A percentile compares a stretch with the other conserved stretches of the same genome.
Conservation (phyloP, 2,329 filamentous ascomycete genomes). For the Colletotrichum acutatum region DNA sequence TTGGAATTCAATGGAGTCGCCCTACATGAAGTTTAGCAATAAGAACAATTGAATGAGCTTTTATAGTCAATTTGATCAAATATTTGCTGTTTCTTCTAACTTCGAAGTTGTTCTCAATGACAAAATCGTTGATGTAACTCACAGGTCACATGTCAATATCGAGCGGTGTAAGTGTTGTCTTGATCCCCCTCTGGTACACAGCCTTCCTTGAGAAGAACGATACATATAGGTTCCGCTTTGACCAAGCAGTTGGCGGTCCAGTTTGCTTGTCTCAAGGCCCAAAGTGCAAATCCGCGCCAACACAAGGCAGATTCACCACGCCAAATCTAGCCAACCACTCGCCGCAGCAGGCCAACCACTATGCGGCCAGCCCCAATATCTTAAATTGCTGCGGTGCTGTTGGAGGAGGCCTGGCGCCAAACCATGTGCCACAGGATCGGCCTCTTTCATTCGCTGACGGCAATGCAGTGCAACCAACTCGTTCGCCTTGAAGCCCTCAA, state of each 20-base stretch:
- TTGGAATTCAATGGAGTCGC: too few relatives aligned
- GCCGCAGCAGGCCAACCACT: neutral
- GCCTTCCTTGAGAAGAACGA: neutral
- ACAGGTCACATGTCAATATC: too few relatives aligned
- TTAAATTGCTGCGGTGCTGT: neutral
- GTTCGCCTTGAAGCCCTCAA: neutral
- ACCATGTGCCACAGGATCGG: neutral
- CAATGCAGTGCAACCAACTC: neutral
- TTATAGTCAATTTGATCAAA: too few relatives aligned
- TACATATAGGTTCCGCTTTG: neutral
- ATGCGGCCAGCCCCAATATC: slow-evolving; percentile 3
- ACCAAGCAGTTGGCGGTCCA: rapidly evolving
- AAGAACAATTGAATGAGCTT: too few relatives aligned
- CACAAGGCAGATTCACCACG: neutral
- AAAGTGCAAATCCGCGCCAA: neutral
- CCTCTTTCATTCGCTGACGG: neutral
- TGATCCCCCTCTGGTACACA: too few relatives aligned
- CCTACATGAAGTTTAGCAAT: too few relatives aligned
- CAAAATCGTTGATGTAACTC: too few relatives aligned
- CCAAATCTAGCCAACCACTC: neutral
- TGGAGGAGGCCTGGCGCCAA: neutral
- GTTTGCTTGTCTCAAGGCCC: too few relatives aligned
- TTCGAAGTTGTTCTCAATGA: too few relatives aligned
- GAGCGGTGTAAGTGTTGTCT: too few relatives aligned
- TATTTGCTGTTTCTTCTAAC: too few relatives aligned